Base-by-base conservation (phyloP, 139 green algal species). In the Volvox reticuliferus region DNA sequence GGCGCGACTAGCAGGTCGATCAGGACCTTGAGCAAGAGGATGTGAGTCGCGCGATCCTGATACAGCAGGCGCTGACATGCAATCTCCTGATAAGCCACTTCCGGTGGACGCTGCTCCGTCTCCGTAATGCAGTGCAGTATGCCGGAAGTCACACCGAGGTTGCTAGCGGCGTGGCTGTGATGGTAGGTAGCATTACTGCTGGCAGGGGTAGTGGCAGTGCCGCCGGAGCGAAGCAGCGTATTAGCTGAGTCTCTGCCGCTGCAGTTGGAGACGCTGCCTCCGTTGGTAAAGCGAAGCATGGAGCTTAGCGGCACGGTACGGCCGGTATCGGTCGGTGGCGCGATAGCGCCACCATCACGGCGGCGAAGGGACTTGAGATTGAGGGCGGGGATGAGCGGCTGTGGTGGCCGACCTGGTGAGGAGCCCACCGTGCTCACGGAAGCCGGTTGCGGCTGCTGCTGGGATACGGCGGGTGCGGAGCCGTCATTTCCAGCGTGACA, bases 11-110 rank as follows among this genome's bases (percentile, higher is more conserved):
- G 82, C 86, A 97, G 91, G 20, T 93, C 89, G 44, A 97, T 75
- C 37, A 97, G 87, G 37, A 95, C n/a, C 85, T 94, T 88, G 62
- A 97, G 82, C 67, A 94, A 82, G 71, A 89, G 68, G 21, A 95
- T 19, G 90, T 96, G 95, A 37, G 95, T 91, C 0, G 65, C 76
- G 28, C 71, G 77, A 81, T 96, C 91, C 63, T 91, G 67, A 63
- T 88, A 93, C 65, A 89, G 88, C 75, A 93, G 88, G 82, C 89
- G 78, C 76, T 68, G 32, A 32, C 76, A 78, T 0, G 87, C 75
- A 6, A 79, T 62, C 24, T 91, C 76, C 62, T 91, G 76, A 77
- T 91, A 91, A 0, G 35, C 9, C 30, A 21, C 36, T 35, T 62
- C 26, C 36, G 67, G 36, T 30, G 85, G 44, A 14, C 5, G 26